Evolutionary conservation across 768 basidiomycete genomes (phyloP).

Genomic region (Rhizopogon sp.): DNA sequence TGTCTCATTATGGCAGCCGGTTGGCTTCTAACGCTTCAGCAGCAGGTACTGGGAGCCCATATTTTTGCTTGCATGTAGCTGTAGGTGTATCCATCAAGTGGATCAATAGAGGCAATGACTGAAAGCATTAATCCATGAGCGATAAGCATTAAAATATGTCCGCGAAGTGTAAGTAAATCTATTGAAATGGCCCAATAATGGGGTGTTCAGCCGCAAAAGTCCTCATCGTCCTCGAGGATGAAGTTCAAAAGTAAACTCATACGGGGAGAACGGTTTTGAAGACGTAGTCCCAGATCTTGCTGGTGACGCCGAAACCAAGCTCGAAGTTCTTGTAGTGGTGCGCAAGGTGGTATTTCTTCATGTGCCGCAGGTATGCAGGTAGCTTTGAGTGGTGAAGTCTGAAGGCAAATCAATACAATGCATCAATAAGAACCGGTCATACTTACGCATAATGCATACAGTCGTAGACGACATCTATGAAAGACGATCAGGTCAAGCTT

Average conservation of each 20-base stretch:
- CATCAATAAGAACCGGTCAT: constrained; percentile 1
- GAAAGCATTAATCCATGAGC: neutral
- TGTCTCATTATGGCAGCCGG: no score
- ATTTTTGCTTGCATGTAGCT: neutral
- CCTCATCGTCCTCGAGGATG: no score
- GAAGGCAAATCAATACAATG: constrained; percentile 9
- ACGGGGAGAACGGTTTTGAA: constrained; percentile 79
- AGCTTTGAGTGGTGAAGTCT: constrained; percentile 84
- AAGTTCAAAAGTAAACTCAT: constrained; percentile 22
- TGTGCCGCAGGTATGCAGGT: constrained; percentile 80
- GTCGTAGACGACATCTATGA: constrained; percentile 74
- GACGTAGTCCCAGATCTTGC: constrained; percentile 92
- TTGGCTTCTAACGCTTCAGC: no score
- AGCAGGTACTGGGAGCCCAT: no score
- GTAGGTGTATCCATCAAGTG: neutral
- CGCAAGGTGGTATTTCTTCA: constrained; percentile 97
- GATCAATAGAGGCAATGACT: neutral
- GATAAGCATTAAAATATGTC: neutral
- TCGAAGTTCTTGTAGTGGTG: constrained; percentile 99
- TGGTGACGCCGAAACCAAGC: constrained; percentile 95
- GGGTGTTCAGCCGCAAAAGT: neutral
- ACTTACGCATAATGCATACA: constrained; percentile 89
- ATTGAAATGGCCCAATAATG: neutral
- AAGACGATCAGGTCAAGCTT: neutral
- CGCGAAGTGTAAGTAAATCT: neutral